A percentile compares a stretch with the other conserved stretches of the same genome.
phyloP scores from a whole-genome alignment of 179 eudicot genomes.

The Beta corolliflora region DNA sequence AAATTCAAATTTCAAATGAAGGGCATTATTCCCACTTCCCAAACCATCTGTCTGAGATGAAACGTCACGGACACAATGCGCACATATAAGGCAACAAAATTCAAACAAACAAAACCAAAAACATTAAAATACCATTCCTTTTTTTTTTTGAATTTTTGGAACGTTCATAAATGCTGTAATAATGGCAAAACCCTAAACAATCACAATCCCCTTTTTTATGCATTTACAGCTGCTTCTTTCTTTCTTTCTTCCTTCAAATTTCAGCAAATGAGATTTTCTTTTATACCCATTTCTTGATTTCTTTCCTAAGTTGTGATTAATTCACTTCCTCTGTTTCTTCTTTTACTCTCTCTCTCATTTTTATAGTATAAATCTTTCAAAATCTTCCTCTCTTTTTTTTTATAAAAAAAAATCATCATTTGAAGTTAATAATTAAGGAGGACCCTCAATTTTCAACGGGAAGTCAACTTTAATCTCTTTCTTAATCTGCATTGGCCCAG shows the following conservation, averaged over 20 bases:
- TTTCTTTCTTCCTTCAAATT: neutral
- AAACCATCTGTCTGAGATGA: neutral
- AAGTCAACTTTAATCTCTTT: constrained; percentile 11
- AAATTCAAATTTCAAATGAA: constrained; percentile 10
- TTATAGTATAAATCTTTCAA: constrained; percentile 1
- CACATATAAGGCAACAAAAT: constrained; percentile 17
- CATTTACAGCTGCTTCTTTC: constrained; percentile 2
- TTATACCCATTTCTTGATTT: constrained; percentile 6
- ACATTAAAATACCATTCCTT: neutral
- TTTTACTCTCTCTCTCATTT: neutral
- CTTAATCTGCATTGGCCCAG: constrained; percentile 14
- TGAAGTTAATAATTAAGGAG: neutral
- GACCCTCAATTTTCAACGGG: neutral
- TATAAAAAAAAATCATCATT: neutral
- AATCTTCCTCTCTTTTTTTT: neutral
- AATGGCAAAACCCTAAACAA: neutral
- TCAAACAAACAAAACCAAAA: constrained; percentile 12
- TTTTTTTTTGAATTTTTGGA: too few species aligned
- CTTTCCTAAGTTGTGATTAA: constrained; percentile 10
- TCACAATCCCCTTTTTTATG: neutral
- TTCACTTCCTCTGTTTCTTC: neutral
- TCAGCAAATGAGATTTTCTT: neutral
- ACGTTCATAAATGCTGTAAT: neutral
- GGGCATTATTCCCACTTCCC: neutral
- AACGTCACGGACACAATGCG: constrained; percentile 24